A percentile compares a stretch with the other conserved stretches of the same genome.
phyloP scores from a whole-genome alignment of 1,284 basidiomycete genomes.

The Mycena citricolor region DNA sequence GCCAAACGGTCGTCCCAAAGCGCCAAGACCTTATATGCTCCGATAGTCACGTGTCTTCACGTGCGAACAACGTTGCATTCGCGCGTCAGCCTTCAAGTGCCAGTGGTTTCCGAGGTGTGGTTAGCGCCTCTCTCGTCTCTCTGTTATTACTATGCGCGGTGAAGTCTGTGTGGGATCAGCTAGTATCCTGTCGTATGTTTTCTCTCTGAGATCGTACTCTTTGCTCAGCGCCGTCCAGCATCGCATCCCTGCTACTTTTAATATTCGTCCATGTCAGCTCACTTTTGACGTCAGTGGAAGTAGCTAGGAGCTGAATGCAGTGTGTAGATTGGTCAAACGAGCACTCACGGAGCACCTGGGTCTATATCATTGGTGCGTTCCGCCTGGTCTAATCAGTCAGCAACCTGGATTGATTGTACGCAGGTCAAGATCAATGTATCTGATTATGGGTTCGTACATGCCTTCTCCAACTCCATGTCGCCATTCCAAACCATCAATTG shows the following conservation, averaged over 20 bases:
- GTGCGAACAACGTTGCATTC: constrained; percentile 43
- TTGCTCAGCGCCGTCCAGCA: constrained; percentile 34
- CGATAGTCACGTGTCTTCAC: too few relatives aligned
- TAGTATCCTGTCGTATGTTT: constrained; percentile 64
- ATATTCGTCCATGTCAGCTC: constrained; percentile 72
- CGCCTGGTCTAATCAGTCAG: constrained; percentile 3
- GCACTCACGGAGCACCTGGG: constrained; percentile 67
- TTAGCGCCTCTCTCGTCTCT: constrained; percentile 24
- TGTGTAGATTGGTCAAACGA: constrained; percentile 76
- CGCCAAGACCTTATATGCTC: too few relatives aligned
- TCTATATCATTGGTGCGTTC: constrained; percentile 66
- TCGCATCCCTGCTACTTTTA: constrained; percentile 64
- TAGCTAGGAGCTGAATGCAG: constrained; percentile 29
- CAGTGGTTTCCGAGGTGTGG: too few relatives aligned
- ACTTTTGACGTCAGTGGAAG: constrained; percentile 24
- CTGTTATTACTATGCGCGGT: constrained; percentile 51
- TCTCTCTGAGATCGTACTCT: constrained; percentile 13
- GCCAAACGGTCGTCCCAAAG: too few relatives aligned
- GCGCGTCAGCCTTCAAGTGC: too few relatives aligned
- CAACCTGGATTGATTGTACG: constrained; percentile 19
- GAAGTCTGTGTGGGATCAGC: constrained; percentile 71
- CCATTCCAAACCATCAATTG: constrained; percentile 10
- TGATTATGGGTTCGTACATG: constrained; percentile 56
- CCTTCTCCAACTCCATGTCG: constrained; percentile 3
- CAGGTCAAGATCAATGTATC: constrained; percentile 72